These are phyloP conservation scores for Globisporangium viniferum DNA, from an alignment of 352 stramenopile species.

Conservation along the genomic window DNA sequence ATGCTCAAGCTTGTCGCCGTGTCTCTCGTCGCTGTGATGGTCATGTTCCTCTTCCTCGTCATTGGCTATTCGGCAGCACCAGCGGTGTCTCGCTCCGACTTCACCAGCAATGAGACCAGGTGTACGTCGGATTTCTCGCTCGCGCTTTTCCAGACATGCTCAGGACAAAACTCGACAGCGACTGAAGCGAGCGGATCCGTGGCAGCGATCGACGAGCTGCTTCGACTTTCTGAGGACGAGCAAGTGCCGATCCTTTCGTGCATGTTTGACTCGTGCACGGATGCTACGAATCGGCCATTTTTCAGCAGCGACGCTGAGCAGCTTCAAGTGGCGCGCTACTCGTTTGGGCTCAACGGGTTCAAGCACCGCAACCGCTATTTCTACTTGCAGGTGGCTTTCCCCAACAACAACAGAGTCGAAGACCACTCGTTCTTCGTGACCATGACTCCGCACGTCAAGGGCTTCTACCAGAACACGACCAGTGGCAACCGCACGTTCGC, in stretches of 20 bases:
- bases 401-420: conserved; percentile 29
- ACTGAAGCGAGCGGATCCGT: conserved; percentile 26
- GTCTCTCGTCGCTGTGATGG: conserved; percentile 21
- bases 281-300: conserved; percentile 38
- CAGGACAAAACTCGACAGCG: conserved; percentile 14
- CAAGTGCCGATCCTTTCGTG: conserved; percentile 35
- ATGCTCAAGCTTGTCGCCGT: conserved; percentile 49
- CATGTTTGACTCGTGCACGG: conserved; percentile 53
- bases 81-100: conserved; percentile 41
- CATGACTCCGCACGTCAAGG: conserved; percentile 50
- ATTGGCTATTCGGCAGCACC: conserved; percentile 41
- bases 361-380: conserved; percentile 60
- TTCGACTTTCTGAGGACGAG: conserved; percentile 29
- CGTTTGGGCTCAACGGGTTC: conserved; percentile 52
- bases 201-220: conserved; percentile 36
- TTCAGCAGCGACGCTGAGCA: conserved; percentile 21
- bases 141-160: conserved; percentile 31
- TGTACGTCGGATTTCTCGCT: conserved; percentile 56
- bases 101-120: conserved; percentile 41
- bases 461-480: conserved; percentile 37
- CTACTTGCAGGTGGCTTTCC: conserved; percentile 50
- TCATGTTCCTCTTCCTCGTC: conserved; percentile 44
- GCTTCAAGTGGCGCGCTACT: conserved; percentile 46
- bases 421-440: conserved; percentile 47
- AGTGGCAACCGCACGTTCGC: conserved; percentile 32